Evolutionary conservation across 1,139 yeast species (phyloP).

Genomic region (Zygoascus meyerae): DNA sequence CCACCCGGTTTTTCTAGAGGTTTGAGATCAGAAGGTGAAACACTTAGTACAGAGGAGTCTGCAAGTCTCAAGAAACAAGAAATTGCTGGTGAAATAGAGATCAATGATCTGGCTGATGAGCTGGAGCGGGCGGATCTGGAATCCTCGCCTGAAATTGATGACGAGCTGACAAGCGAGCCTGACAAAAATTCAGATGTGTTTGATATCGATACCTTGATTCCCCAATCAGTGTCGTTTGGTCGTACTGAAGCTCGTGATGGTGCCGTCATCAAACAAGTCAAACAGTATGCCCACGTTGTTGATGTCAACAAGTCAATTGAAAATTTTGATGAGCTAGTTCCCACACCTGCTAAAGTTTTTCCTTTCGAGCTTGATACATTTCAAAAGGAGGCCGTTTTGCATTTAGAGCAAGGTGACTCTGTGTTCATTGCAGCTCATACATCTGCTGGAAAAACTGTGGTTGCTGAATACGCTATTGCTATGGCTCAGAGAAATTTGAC

Average conservation of each 20-base stretch:
- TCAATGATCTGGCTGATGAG: slow-evolving; percentile 14
- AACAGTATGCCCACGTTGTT: slow-evolving; percentile 93
- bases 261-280: slow-evolving; percentile 36
- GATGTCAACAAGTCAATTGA: slow-evolving; percentile 78
- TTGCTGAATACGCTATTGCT: slow-evolving; percentile 91
- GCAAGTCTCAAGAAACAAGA: slow-evolving; percentile 23
- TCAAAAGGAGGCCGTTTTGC: slow-evolving; percentile 95
- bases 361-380: slow-evolving; percentile 92
- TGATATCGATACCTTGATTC: slow-evolving; percentile 73
- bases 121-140: slow-evolving; percentile 10
- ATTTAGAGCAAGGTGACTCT: slow-evolving; percentile 93
- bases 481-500: slow-evolving; percentile 89
- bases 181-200: slow-evolving; percentile 9
- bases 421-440: slow-evolving; percentile 98
- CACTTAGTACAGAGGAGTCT: slow-evolving; percentile 25
- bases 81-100: slow-evolving; percentile 28
- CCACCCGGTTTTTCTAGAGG: slow-evolving; percentile 86
- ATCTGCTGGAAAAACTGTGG: slow-evolving; percentile 90
- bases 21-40: slow-evolving; percentile 33
- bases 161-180: slow-evolving; percentile 8
- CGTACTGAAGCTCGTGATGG: slow-evolving; percentile 26
- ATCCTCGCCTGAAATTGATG: slow-evolving; percentile 11
- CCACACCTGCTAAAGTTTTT: slow-evolving; percentile 88
- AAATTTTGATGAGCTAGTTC: slow-evolving; percentile 81
- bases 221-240: slow-evolving; percentile 52